Conservation (phyloP, 371 early-diverging fungal species). For the Dinochytrium kinnereticum region DNA sequence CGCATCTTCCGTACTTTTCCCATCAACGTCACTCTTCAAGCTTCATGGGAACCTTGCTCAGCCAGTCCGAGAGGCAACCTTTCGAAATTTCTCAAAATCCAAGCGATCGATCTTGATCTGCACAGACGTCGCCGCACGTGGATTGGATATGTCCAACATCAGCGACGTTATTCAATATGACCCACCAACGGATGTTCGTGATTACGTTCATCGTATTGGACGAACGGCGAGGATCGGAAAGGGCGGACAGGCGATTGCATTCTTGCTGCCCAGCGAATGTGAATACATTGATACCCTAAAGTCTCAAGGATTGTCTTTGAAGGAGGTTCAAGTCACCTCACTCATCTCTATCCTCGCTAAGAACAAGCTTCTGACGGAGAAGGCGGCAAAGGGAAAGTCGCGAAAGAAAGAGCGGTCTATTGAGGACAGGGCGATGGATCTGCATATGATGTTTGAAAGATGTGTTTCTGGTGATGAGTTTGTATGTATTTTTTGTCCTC, state of each 20-base stretch:
- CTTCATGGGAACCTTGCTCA: slow-evolving; percentile 92
- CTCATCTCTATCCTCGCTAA: slow-evolving; percentile 21
- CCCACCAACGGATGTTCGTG: slow-evolving; percentile 90
- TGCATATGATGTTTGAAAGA: slow-evolving; percentile 59
- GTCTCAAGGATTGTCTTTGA: slow-evolving; percentile 28
- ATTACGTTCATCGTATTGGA: slow-evolving; percentile 98
- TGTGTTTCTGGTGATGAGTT: slow-evolving; percentile 37
- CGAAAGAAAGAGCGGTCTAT: slow-evolving; percentile 21
- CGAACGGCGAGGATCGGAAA: slow-evolving; percentile 97
- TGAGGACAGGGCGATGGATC: slow-evolving; percentile 55
- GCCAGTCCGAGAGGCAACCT: slow-evolving; percentile 73
- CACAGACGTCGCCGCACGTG: slow-evolving; percentile 99
- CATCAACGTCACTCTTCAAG: slow-evolving; percentile 69
- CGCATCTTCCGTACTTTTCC: slow-evolving; percentile 50
- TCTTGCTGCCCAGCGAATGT: slow-evolving; percentile 87
- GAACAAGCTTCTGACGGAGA: neutral
- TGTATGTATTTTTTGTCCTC: slow-evolving; percentile 25
- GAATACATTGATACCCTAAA: slow-evolving; percentile 79
- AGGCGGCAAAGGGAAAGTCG: slow-evolving; percentile 5
- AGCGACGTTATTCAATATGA: slow-evolving; percentile 96
- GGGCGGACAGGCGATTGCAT: slow-evolving; percentile 81
- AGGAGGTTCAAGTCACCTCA: slow-evolving; percentile 21
- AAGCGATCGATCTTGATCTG: slow-evolving; percentile 75
- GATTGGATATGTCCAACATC: slow-evolving; percentile 95
- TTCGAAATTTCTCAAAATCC: slow-evolving; percentile 66